These are phyloP conservation scores for Spathaspora girioi DNA, from an alignment of 805 yeast genomes.

Conservation along the genomic window DNA sequence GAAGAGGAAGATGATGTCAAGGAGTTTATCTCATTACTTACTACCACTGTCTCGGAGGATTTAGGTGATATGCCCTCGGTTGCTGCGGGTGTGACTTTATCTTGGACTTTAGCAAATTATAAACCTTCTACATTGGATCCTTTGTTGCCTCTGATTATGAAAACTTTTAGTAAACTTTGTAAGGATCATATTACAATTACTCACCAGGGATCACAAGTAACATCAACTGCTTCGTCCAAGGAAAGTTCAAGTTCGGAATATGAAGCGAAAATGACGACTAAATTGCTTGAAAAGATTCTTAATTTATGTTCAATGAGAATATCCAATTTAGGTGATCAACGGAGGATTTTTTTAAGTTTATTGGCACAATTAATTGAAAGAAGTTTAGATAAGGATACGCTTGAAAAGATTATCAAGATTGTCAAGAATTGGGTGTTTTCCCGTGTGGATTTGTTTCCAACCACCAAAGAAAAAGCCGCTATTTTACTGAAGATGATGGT, in stretches of 20 bases:
- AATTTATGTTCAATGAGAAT: slow-evolving; percentile 78
- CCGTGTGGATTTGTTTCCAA: slow-evolving; percentile 80
- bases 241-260: slow-evolving; percentile 45
- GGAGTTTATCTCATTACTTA: slow-evolving; percentile 56
- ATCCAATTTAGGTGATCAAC: slow-evolving; percentile 85
- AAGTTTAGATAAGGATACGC: slow-evolving; percentile 71
- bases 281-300: slow-evolving; percentile 69
- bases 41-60: slow-evolving; percentile 75
- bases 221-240: slow-evolving; percentile 22
- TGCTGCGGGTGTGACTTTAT: slow-evolving; percentile 81
- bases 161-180: slow-evolving; percentile 84
- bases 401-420: slow-evolving; percentile 70
- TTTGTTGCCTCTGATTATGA: slow-evolving; percentile 71
- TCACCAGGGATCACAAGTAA: slow-evolving; percentile 41
- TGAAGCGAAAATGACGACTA: slow-evolving; percentile 79
- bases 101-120: slow-evolving; percentile 76
- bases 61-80: slow-evolving; percentile 69
- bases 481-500: slow-evolving; percentile 90
- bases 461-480: slow-evolving; percentile 94
- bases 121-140: slow-evolving; percentile 74
- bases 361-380: slow-evolving; percentile 89
- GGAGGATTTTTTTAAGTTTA: slow-evolving; percentile 80
- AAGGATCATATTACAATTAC: slow-evolving; percentile 77
- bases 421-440: slow-evolving; percentile 90
- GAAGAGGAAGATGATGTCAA: slow-evolving; percentile 61